phyloP scores from a whole-genome alignment of 2,329 filamentous ascomycete genomes.

The Fusarium sororula region DNA sequence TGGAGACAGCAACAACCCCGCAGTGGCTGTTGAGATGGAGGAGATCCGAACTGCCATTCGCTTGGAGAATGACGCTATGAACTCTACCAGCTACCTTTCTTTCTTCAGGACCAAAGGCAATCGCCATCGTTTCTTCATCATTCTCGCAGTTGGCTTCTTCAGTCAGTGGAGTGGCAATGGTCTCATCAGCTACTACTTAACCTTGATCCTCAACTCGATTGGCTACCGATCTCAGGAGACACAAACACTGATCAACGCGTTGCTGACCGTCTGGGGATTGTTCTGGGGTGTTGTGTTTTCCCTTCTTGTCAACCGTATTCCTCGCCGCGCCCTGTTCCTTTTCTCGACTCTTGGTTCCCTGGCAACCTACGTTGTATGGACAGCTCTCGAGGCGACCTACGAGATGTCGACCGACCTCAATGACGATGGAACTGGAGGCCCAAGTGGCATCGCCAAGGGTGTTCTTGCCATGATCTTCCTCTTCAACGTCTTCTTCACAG shows the following conservation, averaged over 20 bases:
- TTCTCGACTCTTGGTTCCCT: conserved; percentile 5
- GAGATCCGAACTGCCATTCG: conserved; percentile 10
- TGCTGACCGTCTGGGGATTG: not conserved
- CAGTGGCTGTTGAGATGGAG: conserved; percentile 7
- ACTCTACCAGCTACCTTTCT: not conserved
- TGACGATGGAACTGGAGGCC: conserved; percentile 4
- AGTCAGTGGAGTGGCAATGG: conserved; percentile 18
- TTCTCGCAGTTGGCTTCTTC: conserved; percentile 4
- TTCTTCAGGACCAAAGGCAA: conserved; percentile 19
- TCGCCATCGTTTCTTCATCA: conserved; percentile 14
- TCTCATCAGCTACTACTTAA: conserved; percentile 11
- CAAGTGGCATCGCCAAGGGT: conserved; percentile 1
- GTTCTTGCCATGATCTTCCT: conserved; percentile 19
- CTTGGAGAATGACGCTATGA: conserved; percentile 8
- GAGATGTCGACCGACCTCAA: conserved; percentile 12
- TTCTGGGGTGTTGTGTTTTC: conserved; percentile 14
- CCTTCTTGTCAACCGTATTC: conserved; percentile 3
- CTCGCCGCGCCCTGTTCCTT: conserved; percentile 1
- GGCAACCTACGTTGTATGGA: conserved; percentile 6
- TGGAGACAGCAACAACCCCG: conserved; percentile 1
- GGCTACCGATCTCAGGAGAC: conserved; percentile 13
- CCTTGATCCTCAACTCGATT: conserved; percentile 12
- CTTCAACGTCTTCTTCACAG: conserved; percentile 12
- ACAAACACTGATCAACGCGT: not conserved
- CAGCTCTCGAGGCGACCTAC: not conserved